These are phyloP conservation scores for Apiospora phragmitis DNA, from an alignment of 2,329 filamentous ascomycete genomes.

Conservation along the genomic window DNA sequence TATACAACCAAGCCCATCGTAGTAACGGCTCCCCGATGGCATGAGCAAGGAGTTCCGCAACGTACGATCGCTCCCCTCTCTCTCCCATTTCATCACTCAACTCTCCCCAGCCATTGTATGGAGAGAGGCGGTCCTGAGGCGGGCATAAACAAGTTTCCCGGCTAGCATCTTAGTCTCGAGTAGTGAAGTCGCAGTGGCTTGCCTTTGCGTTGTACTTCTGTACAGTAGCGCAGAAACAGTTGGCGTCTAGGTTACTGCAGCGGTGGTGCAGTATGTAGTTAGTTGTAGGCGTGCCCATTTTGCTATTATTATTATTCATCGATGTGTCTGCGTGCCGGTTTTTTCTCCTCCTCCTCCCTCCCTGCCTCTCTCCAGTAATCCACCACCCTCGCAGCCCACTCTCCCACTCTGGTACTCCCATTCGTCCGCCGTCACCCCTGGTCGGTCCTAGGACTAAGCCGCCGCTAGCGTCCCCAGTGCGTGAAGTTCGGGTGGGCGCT, in stretches of 20 bases:
- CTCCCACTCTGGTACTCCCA: neutral
- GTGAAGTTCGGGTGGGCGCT: conserved; percentile 4
- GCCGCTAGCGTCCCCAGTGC: neutral
- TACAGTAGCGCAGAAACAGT: neutral
- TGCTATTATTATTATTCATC: neutral
- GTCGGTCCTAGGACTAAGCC: neutral
- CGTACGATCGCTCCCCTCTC: neutral
- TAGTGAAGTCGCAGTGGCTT: conserved; percentile 3
- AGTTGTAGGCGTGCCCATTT: neutral
- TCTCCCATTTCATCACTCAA: neutral
- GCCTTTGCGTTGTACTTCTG: neutral
- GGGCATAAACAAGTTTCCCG: conserved; percentile 6
- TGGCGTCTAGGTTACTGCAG: neutral
- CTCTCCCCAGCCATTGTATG: neutral
- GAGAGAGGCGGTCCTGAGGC: neutral
- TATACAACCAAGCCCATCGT: neutral
- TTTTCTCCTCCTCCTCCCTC: neutral
- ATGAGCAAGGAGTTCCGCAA: conserved; percentile 1
- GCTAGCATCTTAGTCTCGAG: conserved; percentile 2
- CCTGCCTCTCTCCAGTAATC: neutral
- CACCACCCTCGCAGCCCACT: neutral
- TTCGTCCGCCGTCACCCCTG: neutral
- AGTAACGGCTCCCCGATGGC: neutral
- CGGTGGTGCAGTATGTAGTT: neutral
- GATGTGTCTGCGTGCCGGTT: neutral